A percentile compares a stretch with the other conserved stretches of the same genome.
Evolutionary conservation across 441 rosid genomes (phyloP).

Genomic region (Brassica balearica): DNA sequence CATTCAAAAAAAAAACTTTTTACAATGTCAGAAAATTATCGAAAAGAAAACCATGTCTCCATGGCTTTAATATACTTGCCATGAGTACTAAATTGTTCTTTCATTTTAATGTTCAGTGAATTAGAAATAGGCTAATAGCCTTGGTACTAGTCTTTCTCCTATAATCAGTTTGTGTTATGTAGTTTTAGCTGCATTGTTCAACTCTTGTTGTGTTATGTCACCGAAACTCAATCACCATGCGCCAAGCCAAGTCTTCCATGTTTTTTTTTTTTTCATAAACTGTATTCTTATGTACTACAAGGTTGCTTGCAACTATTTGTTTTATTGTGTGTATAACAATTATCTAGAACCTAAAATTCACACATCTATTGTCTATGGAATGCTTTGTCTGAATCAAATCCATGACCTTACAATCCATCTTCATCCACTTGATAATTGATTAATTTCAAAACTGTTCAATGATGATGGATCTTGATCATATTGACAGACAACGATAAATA

Average conservation of each 20-base stretch:
- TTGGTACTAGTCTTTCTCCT: not conserved
- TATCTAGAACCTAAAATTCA: not conserved
- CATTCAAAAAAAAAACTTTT: too few relatives aligned
- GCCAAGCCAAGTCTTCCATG: slow-evolving; percentile 5
- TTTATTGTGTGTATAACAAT: not conserved
- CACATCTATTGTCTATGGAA: not conserved
- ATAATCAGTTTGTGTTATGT: not conserved
- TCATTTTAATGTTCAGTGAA: not conserved
- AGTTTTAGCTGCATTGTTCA: not conserved
- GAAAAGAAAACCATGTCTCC: too few relatives aligned
- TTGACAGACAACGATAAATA: not conserved
- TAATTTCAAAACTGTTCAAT: not conserved
- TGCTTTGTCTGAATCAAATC: not conserved
- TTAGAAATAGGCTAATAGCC: not conserved
- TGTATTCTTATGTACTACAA: not conserved
- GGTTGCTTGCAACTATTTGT: not conserved
- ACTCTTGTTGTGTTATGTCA: not conserved
- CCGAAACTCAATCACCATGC: slow-evolving; percentile 1
- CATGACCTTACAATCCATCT: not conserved
- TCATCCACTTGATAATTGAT: not conserved
- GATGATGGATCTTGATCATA: not conserved
- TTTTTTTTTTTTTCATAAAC: not conserved
- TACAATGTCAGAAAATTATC: too few relatives aligned
- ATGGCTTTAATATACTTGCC: too few relatives aligned
- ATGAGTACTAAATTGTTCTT: not conserved